Evolutionary conservation across 495 filamentous ascomycete species (phyloP).

Genomic region (Podospora pseudopauciseta): DNA sequence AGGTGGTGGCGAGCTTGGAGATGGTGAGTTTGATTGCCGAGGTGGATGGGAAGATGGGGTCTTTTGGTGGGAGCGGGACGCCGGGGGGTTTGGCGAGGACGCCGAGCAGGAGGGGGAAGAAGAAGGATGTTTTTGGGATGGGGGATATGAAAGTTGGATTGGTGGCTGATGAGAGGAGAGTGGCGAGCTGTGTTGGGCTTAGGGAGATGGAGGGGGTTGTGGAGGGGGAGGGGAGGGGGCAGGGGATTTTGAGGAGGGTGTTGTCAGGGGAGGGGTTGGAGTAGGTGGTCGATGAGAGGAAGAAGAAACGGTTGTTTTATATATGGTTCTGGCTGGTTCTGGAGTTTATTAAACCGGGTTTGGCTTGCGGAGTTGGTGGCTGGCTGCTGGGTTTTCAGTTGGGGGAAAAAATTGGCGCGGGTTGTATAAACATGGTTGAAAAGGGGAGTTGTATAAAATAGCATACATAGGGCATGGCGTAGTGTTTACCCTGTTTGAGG

Average conservation of each 20-base stretch:
- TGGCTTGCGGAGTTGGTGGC: background rate
- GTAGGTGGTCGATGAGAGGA: slow-evolving; percentile 3
- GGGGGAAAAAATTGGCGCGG: background rate
- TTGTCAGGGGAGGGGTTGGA: slow-evolving; percentile 51
- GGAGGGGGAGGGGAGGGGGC: slow-evolving; percentile 60
- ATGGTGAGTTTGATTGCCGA: slow-evolving; percentile 56
- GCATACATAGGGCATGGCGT: slow-evolving; percentile 11
- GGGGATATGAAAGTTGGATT: slow-evolving; percentile 27
- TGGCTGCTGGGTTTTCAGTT: background rate
- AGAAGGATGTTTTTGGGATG: slow-evolving; percentile 36
- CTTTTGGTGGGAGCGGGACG: slow-evolving; percentile 46
- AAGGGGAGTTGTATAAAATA: background rate
- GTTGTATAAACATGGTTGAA: background rate
- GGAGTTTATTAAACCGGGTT: background rate
- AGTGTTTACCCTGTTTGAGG: background rate
- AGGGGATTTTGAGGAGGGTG: slow-evolving; percentile 52
- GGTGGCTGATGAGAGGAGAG: slow-evolving; percentile 59
- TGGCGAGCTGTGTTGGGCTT: slow-evolving; percentile 73
- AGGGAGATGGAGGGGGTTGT: slow-evolving; percentile 70
- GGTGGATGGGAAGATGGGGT: slow-evolving; percentile 67
- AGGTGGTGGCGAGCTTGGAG: slow-evolving; percentile 87
- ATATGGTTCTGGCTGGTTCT: background rate
- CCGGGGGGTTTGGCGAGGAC: slow-evolving; percentile 40
- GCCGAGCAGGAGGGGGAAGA: slow-evolving; percentile 21
- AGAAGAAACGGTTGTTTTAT: background rate